Base-by-base conservation (phyloP, 345 rosid species). In the Hibiscus trionum region DNA sequence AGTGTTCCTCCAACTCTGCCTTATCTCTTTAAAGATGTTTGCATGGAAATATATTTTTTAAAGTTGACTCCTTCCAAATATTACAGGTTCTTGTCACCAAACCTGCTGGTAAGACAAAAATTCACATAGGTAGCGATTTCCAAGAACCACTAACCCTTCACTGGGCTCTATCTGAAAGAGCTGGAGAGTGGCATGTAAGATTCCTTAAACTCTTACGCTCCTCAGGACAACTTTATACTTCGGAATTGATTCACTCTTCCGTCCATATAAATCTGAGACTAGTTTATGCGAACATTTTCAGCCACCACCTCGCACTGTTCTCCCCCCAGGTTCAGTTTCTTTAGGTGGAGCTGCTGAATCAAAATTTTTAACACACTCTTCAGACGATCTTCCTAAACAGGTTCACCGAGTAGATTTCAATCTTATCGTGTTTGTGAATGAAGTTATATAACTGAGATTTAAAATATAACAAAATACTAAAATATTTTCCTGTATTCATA, bases 101-200 rank as follows among this genome's bases (percentile, higher is more conserved):
- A 81, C 61, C 76, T 83, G 74, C 84, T 72, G 93, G 83, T 46
- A 92, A 84, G 84, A 81, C 73, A 59, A 92, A 86, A 81, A 79
- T 95, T 76, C 83, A 77, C 78, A 49, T 95, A 57, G 94, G 87
- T 72, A 87, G 96, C 12, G 90, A 92, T 82, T 79, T 84, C 71
- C 82, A 75, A 77, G 94, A 89, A 69, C 93, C 93, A 19, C 70
- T 89, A 65, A 82, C 86, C 58, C 88, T 92, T 80, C 99, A 90
- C 81, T 95, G 99, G 99, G 98, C 94, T 78, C 83, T 95, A 82
- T 92, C 99, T 65, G 86, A 82, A 73, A 85, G 70, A 29, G 82
- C 78, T 74, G 91, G 93, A 83, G 96, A 95, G 80, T 95, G 99
- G 99, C 76, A 78, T 96, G 99, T 95, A 86, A 89, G 93, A 62